These are phyloP conservation scores for Penicillium canariense DNA, from an alignment of 495 filamentous ascomycete species.

Conservation along the genomic window DNA sequence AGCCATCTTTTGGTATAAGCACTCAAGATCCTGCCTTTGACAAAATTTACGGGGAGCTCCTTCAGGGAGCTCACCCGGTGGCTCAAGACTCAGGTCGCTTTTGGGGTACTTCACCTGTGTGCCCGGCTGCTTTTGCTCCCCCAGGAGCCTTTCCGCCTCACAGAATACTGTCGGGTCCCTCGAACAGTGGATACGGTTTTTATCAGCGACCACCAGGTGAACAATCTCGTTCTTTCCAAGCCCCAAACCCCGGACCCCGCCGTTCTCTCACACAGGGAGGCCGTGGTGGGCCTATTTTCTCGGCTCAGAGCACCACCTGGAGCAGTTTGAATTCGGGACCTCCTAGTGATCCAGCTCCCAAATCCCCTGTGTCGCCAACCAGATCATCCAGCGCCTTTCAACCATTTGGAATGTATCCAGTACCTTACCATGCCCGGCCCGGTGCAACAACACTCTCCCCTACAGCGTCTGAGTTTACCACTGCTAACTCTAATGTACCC, in stretches of 20 bases:
- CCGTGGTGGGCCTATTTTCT: constrained; percentile 38
- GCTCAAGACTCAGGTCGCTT: constrained; percentile 32
- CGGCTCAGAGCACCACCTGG: constrained; percentile 32
- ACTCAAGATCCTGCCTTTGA: constrained; percentile 29
- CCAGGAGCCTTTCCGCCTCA: constrained; percentile 30
- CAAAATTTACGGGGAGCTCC: constrained; percentile 27
- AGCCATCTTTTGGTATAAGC: constrained; percentile 26
- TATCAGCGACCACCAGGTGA: constrained; percentile 30
- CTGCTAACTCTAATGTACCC: constrained; percentile 35
- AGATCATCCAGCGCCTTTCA: constrained; percentile 41
- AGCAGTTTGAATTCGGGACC: constrained; percentile 33
- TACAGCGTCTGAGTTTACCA: constrained; percentile 76
- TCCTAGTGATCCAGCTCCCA: constrained; percentile 9
- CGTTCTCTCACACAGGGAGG: constrained; percentile 38
- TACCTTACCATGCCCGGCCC: constrained; percentile 64
- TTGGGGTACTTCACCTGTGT: constrained; percentile 29
- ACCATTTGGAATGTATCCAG: constrained; percentile 50
- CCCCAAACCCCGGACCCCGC: constrained; percentile 35
- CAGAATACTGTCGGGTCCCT: constrained; percentile 42
- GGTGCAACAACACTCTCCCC: constrained; percentile 82
- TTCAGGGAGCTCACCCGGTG: constrained; percentile 22
- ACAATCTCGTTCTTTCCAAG: constrained; percentile 31
- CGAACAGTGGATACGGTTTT: constrained; percentile 32
- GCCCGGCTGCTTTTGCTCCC: constrained; percentile 17
- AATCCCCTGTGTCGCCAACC: constrained; percentile 29